These are phyloP conservation scores for Pleodorina starrii DNA, from an alignment of 139 green algal genomes.

Conservation along the genomic window DNA sequence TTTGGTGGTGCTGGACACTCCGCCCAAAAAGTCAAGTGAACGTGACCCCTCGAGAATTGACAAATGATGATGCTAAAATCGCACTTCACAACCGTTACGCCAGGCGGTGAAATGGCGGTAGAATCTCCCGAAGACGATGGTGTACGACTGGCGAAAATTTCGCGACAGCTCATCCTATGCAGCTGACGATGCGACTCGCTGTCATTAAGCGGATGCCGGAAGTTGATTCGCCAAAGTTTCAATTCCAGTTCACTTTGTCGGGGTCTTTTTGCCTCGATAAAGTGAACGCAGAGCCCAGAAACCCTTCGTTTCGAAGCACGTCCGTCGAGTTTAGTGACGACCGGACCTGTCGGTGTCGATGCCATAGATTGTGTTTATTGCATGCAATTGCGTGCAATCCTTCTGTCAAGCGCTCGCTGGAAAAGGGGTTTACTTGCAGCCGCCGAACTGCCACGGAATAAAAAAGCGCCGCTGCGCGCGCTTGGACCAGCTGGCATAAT, in stretches of 20 bases:
- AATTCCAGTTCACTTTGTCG: not conserved
- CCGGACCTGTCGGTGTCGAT: not conserved
- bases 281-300: not conserved
- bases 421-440: not conserved
- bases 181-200: not conserved
- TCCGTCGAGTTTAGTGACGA: not conserved
- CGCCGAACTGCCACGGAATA: no score
- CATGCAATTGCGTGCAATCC: not conserved
- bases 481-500: no score
- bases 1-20: not conserved
- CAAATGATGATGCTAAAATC: no score
- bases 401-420: not conserved
- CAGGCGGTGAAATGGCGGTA: no score
- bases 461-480: no score
- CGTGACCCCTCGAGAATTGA: no score
- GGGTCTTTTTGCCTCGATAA: not conserved
- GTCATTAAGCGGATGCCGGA: not conserved
- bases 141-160: constrained; percentile 9
- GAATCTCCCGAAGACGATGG: no score
- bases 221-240: not conserved
- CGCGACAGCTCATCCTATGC: constrained; percentile 2
- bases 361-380: not conserved
- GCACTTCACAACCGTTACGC: no score
- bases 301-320: not conserved
- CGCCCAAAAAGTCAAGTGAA: no score